A percentile compares a stretch with the other conserved stretches of the same genome.
Conservation (phyloP, 1,284 basidiomycete species). For the Meira miltonrushii region DNA sequence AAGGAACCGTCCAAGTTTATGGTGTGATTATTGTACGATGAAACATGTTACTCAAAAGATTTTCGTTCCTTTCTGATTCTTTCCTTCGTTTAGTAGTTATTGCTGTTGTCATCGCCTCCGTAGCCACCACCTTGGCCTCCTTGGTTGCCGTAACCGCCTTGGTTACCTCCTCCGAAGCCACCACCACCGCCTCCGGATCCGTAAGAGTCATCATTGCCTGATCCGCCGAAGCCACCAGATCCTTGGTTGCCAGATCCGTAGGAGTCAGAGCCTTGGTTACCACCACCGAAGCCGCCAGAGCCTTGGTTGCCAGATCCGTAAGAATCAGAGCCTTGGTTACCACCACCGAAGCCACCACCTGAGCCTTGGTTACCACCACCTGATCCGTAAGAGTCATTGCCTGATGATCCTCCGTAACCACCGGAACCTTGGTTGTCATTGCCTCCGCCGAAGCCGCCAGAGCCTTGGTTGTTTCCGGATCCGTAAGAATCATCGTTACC, state of each 20-base stretch:
- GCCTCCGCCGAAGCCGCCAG: neutral
- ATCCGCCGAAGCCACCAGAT: slow-evolving; percentile 11
- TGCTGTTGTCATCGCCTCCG: slow-evolving; percentile 3
- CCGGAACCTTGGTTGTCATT: neutral
- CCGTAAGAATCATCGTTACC: slow-evolving; percentile 7
- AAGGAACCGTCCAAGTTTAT: no score
- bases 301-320: slow-evolving; percentile 10
- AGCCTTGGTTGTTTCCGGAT: slow-evolving; percentile 11
- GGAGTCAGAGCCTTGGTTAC: slow-evolving; percentile 16
- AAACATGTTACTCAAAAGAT: no score
- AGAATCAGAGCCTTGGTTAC: slow-evolving; percentile 13
- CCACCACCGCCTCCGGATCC: neutral
- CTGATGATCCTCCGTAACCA: neutral
- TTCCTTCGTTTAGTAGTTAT: slow-evolving; percentile 17
- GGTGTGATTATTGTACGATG: no score
- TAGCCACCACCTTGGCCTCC: slow-evolving; percentile 7
- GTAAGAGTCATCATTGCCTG: slow-evolving; percentile 4
- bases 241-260: slow-evolving; percentile 4
- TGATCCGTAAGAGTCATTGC: neutral
- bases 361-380: neutral
- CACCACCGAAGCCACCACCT: no score
- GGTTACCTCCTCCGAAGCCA: slow-evolving; percentile 4
- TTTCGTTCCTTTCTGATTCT: no score
- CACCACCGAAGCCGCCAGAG: slow-evolving; percentile 14
- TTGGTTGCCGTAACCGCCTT: slow-evolving; percentile 11